These are phyloP conservation scores for Hyaloperonospora arabidopsidis DNA, from an alignment of 352 stramenopile genomes.

Conservation along the genomic window DNA sequence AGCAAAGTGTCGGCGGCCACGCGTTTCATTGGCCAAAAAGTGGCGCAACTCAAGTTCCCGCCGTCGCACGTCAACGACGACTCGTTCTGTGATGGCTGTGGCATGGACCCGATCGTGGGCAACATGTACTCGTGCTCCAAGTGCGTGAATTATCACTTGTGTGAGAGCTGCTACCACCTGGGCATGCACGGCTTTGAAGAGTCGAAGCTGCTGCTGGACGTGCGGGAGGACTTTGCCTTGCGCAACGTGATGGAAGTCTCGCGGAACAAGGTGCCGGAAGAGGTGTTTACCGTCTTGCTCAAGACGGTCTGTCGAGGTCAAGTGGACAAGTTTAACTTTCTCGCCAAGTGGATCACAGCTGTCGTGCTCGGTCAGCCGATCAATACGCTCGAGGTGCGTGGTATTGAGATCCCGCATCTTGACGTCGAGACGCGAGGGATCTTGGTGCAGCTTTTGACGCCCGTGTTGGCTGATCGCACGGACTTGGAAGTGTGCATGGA, in stretches of 20 bases:
- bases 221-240: slow-evolving; percentile 78
- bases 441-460: slow-evolving; percentile 72
- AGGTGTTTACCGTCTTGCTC: slow-evolving; percentile 76
- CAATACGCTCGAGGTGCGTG: slow-evolving; percentile 59
- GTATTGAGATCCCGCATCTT: slow-evolving; percentile 80
- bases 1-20: slow-evolving; percentile 64
- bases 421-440: slow-evolving; percentile 60
- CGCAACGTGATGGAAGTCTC: slow-evolving; percentile 65
- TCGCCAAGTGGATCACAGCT: slow-evolving; percentile 78
- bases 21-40: slow-evolving; percentile 72
- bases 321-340: slow-evolving; percentile 85
- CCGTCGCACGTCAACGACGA: slow-evolving; percentile 74
- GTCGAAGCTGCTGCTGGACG: slow-evolving; percentile 60
- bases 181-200: slow-evolving; percentile 82
- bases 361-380: slow-evolving; percentile 69
- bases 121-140: slow-evolving; percentile 86
- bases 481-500: slow-evolving; percentile 85
- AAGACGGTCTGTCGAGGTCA: slow-evolving; percentile 80
- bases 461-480: slow-evolving; percentile 67
- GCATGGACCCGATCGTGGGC: slow-evolving; percentile 82
- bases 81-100: slow-evolving; percentile 86
- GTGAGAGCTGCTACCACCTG: slow-evolving; percentile 76
- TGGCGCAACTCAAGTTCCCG: slow-evolving; percentile 72
- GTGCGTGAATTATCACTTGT: slow-evolving; percentile 80
- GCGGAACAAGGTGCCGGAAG: slow-evolving; percentile 69